Conservation (phyloP, 139 green algal species). For the Dunaliella primolecta region DNA sequence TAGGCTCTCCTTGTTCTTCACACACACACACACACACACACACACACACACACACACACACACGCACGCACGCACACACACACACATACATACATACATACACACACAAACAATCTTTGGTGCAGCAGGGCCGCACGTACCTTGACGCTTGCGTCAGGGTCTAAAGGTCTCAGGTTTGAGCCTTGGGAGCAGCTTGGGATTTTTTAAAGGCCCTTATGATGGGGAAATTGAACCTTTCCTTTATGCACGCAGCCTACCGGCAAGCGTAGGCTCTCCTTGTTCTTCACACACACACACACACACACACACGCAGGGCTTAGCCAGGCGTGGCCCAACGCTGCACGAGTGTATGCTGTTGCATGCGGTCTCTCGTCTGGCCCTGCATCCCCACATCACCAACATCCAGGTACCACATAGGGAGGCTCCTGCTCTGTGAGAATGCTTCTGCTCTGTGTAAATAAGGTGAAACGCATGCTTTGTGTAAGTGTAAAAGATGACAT, state of each 20-base stretch:
- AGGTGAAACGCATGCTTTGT: background rate
- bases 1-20: too few relatives aligned
- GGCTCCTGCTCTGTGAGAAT: background rate
- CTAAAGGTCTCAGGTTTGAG: background rate
- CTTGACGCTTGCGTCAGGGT: too few relatives aligned
- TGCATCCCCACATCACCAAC: slow-evolving; percentile 68
- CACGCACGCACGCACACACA: background rate
- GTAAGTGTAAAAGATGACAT: background rate
- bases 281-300: too few relatives aligned
- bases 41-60: background rate
- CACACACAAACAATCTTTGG: too few relatives aligned
- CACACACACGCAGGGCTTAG: slow-evolving; percentile 38
- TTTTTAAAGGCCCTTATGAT: background rate
- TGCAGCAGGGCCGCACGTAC: too few relatives aligned
- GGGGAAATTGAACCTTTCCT: background rate
- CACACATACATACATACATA: too few relatives aligned
- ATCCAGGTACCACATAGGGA: slow-evolving; percentile 42
- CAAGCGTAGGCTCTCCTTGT: too few relatives aligned
- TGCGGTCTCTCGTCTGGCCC: slow-evolving; percentile 63
- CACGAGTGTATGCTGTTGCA: slow-evolving; percentile 80
- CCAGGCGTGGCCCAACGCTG: slow-evolving; percentile 73
- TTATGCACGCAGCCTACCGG: too few relatives aligned
- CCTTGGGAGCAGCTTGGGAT: background rate
- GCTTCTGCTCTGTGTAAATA: background rate
- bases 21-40: background rate